These are phyloP conservation scores for Vitis amurensis DNA, from an alignment of 164 flowering plant species.

Conservation along the genomic window DNA sequence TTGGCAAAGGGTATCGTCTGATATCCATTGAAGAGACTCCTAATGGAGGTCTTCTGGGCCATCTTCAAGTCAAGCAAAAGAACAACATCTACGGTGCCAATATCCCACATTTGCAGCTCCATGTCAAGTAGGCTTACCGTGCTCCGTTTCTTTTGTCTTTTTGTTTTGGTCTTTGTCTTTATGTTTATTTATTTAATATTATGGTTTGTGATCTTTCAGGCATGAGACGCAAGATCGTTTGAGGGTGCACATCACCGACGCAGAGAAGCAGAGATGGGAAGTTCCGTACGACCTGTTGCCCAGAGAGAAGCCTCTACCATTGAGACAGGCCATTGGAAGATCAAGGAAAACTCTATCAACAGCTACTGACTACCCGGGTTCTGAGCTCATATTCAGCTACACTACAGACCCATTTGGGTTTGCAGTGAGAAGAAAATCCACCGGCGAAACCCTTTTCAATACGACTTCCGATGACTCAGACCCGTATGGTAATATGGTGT, in stretches of 20 bases:
- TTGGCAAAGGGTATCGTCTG: conserved; percentile 78
- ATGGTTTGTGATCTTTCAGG: conserved; percentile 39
- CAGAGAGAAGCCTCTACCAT: conserved; percentile 57
- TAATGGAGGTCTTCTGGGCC: conserved; percentile 77
- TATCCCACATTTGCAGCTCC: conserved; percentile 71
- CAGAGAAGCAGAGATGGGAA: conserved; percentile 72
- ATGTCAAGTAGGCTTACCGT: conserved; percentile 61
- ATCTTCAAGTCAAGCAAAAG: conserved; percentile 64
- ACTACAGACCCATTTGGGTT: conserved; percentile 78
- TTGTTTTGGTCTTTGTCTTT: not conserved
- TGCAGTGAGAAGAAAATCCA: conserved; percentile 72
- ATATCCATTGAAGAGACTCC: conserved; percentile 70
- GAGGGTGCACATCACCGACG: conserved; percentile 82
- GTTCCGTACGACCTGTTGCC: conserved; percentile 79
- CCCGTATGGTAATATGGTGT: conserved; percentile 67
- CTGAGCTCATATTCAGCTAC: conserved; percentile 68
- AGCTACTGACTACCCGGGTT: conserved; percentile 47
- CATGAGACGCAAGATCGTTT: conserved; percentile 79
- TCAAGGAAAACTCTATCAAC: conserved; percentile 31
- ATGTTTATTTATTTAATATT: not conserved
- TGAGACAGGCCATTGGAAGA: conserved; percentile 33
- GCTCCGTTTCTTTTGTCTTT: not conserved
- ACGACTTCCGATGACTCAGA: conserved; percentile 52
- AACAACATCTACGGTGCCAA: conserved; percentile 81
- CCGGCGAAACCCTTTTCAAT: conserved; percentile 79